These are phyloP conservation scores for Cicer chorassanicum DNA, from an alignment of 306 rosid species.

Conservation along the genomic window DNA sequence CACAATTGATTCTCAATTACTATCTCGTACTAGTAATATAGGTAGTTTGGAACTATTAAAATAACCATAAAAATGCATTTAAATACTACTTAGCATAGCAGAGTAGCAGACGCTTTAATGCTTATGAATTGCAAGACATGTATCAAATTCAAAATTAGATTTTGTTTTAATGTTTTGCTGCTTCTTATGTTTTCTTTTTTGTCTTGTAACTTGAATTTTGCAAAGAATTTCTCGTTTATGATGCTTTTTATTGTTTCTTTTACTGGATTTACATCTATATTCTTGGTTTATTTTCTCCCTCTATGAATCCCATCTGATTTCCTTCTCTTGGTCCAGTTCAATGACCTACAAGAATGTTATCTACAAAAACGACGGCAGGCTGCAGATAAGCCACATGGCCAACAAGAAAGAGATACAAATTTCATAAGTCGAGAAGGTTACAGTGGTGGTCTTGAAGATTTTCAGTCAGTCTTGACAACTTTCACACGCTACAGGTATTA, in stretches of 20 bases:
- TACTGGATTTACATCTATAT: constrained; percentile 22
- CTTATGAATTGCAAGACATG: constrained; percentile 11
- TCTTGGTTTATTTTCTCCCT: constrained; percentile 24
- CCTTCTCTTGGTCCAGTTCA: constrained; percentile 65
- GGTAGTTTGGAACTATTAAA: constrained; percentile 7
- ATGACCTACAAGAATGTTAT: constrained; percentile 96
- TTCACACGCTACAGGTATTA: constrained; percentile 87
- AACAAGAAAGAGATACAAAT: constrained; percentile 63
- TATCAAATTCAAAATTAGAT: constrained; percentile 9
- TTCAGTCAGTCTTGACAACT: constrained; percentile 88
- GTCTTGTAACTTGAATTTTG: constrained; percentile 18
- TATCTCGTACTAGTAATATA: neutral
- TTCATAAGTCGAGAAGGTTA: constrained; percentile 78
- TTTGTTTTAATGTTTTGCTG: constrained; percentile 23
- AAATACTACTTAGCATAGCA: constrained; percentile 17
- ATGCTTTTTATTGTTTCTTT: constrained; percentile 8
- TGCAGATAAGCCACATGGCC: constrained; percentile 65
- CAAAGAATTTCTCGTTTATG: constrained; percentile 25
- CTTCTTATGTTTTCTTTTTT: neutral
- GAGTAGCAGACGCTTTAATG: constrained; percentile 11
- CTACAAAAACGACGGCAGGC: constrained; percentile 83
- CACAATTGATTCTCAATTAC: constrained; percentile 9
- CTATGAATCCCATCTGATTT: constrained; percentile 36
- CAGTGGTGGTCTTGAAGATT: constrained; percentile 80
- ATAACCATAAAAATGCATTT: constrained; percentile 27